A percentile compares a stretch with the other conserved stretches of the same genome.
phyloP scores from a whole-genome alignment of 257 asterid genomes.

The Solanum pinnatisectum region DNA sequence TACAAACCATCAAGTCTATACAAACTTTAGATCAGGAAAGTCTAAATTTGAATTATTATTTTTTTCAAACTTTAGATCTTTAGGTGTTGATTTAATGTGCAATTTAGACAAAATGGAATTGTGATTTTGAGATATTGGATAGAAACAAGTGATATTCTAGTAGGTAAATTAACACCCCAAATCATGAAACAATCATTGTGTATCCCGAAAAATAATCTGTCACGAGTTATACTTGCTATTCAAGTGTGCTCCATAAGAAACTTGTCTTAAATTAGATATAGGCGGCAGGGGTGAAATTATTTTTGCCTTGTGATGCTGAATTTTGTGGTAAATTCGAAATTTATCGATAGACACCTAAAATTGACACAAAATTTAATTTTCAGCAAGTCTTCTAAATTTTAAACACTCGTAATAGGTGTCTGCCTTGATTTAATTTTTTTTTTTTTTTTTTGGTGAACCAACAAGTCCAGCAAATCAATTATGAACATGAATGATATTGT shows the following conservation, averaged over 20 bases:
- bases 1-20: neutral
- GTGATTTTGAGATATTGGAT: neutral
- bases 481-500: neutral
- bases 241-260: neutral
- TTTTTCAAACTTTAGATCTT: neutral
- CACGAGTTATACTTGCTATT: neutral
- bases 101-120: neutral
- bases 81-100: neutral
- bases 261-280: too few species aligned
- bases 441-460: neutral
- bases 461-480: neutral
- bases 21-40: neutral
- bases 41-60: neutral
- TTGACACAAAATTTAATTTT: too few species aligned
- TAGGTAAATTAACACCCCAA: neutral
- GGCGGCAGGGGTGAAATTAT: neutral
- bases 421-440: neutral
- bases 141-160: neutral
- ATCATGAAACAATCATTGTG: neutral
- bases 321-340: neutral
- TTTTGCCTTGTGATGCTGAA: neutral
- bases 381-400: too few species aligned
- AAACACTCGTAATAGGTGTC: neutral
- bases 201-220: neutral
- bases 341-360: neutral